Percentiles rank a stretch among this genome's conserved stretches.
Conservation (phyloP, 1,284 basidiomycete species). For the Ganoderma leucocontextum region DNA sequence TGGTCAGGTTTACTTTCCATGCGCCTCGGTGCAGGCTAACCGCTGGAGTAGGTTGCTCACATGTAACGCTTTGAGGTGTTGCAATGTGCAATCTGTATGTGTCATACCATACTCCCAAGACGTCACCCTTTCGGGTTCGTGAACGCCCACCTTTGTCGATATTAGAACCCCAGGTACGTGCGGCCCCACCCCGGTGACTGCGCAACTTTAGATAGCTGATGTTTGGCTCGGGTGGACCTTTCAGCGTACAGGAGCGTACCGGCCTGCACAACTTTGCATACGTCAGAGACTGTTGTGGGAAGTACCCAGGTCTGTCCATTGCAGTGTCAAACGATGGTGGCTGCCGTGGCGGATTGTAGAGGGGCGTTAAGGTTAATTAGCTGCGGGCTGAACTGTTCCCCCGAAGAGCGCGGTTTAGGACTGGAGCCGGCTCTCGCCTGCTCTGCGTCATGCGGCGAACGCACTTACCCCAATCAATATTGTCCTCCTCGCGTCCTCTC, state of each 20-base stretch:
- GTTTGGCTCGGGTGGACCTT: neutral
- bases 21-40: neutral
- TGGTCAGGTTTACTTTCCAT: neutral
- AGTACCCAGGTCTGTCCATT: neutral
- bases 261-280: neutral
- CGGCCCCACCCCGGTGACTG: neutral
- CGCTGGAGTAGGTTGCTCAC: neutral
- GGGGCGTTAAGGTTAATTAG: neutral
- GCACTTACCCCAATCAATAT: neutral
- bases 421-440: neutral
- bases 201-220: neutral
- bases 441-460: neutral
- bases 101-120: slow-evolving; percentile 1
- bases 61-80: neutral
- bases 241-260: neutral
- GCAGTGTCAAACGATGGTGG: neutral
- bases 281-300: neutral
- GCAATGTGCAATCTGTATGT: neutral
- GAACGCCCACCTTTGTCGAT: too few relatives aligned
- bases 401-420: neutral
- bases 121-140: neutral
- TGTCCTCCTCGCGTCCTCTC: neutral
- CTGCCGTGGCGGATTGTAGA: neutral
- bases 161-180: neutral
- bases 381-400: neutral